Evolutionary conservation across 2,329 filamentous ascomycete genomes (phyloP).

Genomic region (Colletotrichum musae): DNA sequence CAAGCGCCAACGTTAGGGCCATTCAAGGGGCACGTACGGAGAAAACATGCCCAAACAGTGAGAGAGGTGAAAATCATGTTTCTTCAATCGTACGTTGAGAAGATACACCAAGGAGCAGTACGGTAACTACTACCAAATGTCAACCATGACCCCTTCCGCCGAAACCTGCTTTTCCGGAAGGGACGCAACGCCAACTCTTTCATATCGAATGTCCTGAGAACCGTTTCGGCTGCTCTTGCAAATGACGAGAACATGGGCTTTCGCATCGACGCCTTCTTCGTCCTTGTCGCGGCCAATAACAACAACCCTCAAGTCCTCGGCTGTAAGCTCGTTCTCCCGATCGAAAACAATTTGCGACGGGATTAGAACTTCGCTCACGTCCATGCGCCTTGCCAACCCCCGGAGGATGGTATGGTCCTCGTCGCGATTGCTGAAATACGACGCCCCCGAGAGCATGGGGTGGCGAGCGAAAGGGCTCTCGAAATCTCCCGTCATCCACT

Average conservation of each 20-base stretch:
- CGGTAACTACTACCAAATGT: neutral
- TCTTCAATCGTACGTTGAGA: no score
- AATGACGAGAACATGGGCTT: constrained; percentile 15
- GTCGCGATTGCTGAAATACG: neutral
- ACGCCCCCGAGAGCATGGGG: neutral
- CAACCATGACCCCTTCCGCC: constrained; percentile 4
- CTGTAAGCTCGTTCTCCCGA: neutral
- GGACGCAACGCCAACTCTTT: constrained; percentile 19
- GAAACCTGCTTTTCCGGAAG: neutral
- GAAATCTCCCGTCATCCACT: constrained; percentile 12
- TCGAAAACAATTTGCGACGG: constrained; percentile 2
- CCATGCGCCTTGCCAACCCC: constrained; percentile 10
- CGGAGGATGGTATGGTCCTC: neutral
- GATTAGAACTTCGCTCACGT: neutral
- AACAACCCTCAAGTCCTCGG: constrained; percentile 1
- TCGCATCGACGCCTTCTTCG: neutral
- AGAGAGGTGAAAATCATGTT: no score
- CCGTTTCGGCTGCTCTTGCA: neutral
- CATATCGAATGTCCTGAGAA: neutral
- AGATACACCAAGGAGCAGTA: no score
- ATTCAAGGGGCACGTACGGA: no score
- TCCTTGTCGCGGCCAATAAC: constrained; percentile 14
- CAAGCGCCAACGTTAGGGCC: no score
- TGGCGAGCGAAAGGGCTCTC: constrained; percentile 12
- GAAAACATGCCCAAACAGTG: no score